These are phyloP conservation scores for Phellopilus nigrolimitatus DNA, from an alignment of 1,284 basidiomycete genomes.

Conservation along the genomic window DNA sequence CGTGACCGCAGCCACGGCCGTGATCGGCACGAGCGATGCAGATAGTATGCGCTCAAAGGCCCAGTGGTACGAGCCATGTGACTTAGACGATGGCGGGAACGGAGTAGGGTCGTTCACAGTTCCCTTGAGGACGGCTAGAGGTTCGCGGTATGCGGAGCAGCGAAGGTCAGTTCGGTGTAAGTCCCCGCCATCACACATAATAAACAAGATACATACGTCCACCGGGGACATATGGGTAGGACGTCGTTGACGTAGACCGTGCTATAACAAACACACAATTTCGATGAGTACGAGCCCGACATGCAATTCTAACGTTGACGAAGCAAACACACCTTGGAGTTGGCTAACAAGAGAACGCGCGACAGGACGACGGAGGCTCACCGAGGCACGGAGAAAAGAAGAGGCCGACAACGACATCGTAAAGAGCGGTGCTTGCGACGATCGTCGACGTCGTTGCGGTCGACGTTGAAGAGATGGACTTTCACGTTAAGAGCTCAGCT, in stretches of 20 bases:
- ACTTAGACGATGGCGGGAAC: constrained; percentile 77
- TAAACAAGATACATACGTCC: constrained; percentile 51
- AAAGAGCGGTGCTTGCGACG: background rate
- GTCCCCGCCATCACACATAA: no score
- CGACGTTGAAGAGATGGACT: background rate
- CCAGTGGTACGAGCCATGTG: constrained; percentile 97
- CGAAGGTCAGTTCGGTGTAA: no score
- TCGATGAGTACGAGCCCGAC: no score
- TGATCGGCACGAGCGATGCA: constrained; percentile 85
- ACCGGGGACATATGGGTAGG: constrained; percentile 51
- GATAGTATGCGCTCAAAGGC: constrained; percentile 91
- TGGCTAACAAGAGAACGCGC: constrained; percentile 16
- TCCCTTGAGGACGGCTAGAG: constrained; percentile 82
- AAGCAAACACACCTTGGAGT: constrained; percentile 12
- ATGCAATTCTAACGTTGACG: no score
- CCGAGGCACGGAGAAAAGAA: constrained; percentile 11
- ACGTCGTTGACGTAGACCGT: background rate
- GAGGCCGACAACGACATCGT: constrained; percentile 3
- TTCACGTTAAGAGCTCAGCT: background rate
- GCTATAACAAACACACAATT: constrained; percentile 1
- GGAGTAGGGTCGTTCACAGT: constrained; percentile 94
- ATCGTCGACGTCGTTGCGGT: background rate
- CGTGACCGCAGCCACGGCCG: constrained; percentile 73
- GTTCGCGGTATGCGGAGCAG: background rate
- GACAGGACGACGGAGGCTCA: constrained; percentile 10